A percentile compares a stretch with the other conserved stretches of the same genome.
These are phyloP conservation scores for Fusarium nanum DNA, from an alignment of 2,329 filamentous ascomycete species.

Conservation along the genomic window DNA sequence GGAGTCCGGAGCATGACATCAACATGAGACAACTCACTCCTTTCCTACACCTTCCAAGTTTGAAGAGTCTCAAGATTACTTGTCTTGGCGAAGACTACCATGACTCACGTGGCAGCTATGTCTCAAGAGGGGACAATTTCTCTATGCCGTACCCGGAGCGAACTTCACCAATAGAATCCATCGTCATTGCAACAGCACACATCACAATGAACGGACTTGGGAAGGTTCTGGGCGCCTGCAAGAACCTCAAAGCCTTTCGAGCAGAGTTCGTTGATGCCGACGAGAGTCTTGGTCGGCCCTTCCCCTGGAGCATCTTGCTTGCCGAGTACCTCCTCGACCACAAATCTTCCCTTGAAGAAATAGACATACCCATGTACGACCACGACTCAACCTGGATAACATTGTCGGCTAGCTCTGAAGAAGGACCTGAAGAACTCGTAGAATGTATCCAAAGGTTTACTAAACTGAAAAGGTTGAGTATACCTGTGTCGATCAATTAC, in stretches of 20 bases:
- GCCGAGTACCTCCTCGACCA: background rate
- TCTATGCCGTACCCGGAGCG: background rate
- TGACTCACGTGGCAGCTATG: too few relatives aligned
- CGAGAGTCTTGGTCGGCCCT: background rate
- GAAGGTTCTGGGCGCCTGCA: background rate
- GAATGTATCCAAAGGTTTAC: background rate
- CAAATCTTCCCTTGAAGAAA: background rate
- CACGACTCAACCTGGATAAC: background rate
- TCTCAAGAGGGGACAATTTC: background rate
- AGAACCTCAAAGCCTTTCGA: background rate
- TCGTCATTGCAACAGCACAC: background rate
- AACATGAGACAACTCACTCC: background rate
- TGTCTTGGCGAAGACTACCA: background rate
- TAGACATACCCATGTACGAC: background rate
- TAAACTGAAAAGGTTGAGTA: background rate
- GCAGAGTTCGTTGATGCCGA: background rate
- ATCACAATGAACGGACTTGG: background rate
- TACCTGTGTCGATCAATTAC: background rate
- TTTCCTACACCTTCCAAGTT: background rate
- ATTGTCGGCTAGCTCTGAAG: too few relatives aligned
- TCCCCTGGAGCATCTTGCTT: fast-evolving
- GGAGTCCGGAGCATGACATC: background rate
- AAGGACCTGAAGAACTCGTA: background rate
- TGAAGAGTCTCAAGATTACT: background rate
- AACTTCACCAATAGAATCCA: background rate